phyloP scores from a whole-genome alignment of 176 grass and related monocot genomes.

The Ensete ventricosum region DNA sequence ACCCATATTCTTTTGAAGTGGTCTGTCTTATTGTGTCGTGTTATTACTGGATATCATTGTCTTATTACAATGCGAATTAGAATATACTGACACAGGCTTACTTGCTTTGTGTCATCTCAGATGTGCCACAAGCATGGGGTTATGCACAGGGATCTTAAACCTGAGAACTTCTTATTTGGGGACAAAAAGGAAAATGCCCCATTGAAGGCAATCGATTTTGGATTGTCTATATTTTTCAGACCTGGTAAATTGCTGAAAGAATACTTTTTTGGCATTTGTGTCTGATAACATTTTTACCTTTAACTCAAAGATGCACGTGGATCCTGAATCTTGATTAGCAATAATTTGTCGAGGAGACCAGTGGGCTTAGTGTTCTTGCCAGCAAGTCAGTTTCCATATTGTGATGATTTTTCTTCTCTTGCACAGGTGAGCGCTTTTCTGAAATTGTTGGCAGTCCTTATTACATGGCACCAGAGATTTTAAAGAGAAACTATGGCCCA shows the following conservation, averaged over 20 bases:
- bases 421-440: background rate
- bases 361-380: background rate
- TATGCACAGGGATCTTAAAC: constrained; percentile 18
- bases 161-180: constrained; percentile 17
- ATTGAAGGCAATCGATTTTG: constrained; percentile 16
- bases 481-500: constrained; percentile 9
- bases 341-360: background rate
- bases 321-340: background rate
- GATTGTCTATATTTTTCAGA: constrained; percentile 10
- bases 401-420: background rate
- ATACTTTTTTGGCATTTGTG: too few species aligned
- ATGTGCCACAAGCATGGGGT: constrained; percentile 16
- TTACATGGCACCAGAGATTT: constrained; percentile 12
- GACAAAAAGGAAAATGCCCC: constrained; percentile 12
- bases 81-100: constrained; percentile 2
- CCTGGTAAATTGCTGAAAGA: constrained; percentile 10
- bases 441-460: constrained; percentile 14
- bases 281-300: background rate
- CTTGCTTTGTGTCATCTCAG: constrained; percentile 8
- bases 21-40: background rate
- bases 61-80: background rate
- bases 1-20: too few species aligned
- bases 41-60: background rate
- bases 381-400: background rate
- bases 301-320: background rate